Percentiles rank a stretch among this genome's conserved stretches.
Conservation (phyloP, 306 rosid genomes). For the Crotalaria pallida region DNA sequence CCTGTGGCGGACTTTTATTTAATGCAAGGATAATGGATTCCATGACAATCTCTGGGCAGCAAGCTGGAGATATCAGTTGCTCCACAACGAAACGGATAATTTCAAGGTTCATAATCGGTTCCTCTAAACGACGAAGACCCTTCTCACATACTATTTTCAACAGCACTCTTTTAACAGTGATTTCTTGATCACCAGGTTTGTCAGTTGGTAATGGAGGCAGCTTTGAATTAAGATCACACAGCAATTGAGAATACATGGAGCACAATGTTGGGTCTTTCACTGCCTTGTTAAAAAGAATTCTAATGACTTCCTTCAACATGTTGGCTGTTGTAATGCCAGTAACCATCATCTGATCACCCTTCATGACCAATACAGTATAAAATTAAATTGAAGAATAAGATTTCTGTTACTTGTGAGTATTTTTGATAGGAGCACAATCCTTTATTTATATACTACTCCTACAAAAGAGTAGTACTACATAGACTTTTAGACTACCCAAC, state of each 20-base stretch:
- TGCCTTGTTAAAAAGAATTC: conserved; percentile 87
- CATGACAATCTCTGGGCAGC: conserved; percentile 80
- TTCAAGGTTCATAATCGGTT: conserved; percentile 83
- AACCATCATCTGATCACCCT: too few relatives aligned
- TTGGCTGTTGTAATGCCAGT: too few relatives aligned
- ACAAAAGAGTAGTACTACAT: too few relatives aligned
- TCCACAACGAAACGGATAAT: conserved; percentile 92
- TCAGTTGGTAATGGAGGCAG: conserved; percentile 89
- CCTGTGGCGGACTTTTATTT: conserved; percentile 61
- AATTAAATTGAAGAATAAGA: too few relatives aligned
- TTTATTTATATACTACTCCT: too few relatives aligned
- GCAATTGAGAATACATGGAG: conserved; percentile 88
- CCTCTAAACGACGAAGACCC: conserved; percentile 86
- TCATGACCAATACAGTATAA: too few relatives aligned
- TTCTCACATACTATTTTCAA: conserved; percentile 84
- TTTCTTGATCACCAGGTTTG: conserved; percentile 76
- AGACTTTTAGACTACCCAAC: too few relatives aligned
- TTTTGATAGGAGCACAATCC: too few relatives aligned
- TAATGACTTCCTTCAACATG: conserved; percentile 72
- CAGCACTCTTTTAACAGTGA: conserved; percentile 82
- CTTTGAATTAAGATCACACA: conserved; percentile 73
- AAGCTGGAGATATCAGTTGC: conserved; percentile 70
- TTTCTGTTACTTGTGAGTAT: too few relatives aligned
- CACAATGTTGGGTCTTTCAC: conserved; percentile 97
- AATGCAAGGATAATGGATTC: conserved; percentile 71